Base-by-base conservation (phyloP, 306 rosid genomes). In the Parietaria judaica region DNA sequence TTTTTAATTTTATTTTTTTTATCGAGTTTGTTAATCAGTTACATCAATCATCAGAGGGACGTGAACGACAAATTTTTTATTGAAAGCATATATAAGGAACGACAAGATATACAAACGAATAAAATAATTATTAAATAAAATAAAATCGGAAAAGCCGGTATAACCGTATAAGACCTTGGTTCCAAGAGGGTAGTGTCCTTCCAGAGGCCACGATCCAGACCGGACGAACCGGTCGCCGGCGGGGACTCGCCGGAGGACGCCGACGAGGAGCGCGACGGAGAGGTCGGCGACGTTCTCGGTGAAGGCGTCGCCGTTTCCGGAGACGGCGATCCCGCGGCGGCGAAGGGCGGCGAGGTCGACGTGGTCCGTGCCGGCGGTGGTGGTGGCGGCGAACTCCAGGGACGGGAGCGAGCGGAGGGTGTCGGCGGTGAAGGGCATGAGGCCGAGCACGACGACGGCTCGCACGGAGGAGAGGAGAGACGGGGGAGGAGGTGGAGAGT, bases 241-340 rank as follows among this genome's bases (percentile, higher is more conserved):
- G 23, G 66, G 45, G 8, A 46, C 53, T 11, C 54, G 15, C 15
- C 54, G 44, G 6, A 17, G 56, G 6, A 69, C 47, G 36, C 23
- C 67, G 46, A 69, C 13, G 14, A 61, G 48, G 7, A 69, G 67
- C 4, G 67, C 62, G 14, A 69, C 62, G 16, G 67, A 67, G 7
- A 14, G 51, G 41, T 69, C 61, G 15, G 73, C 73, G 31, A 61
- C 67, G 39, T 69, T 44, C 54, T 69, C 67, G 7, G 62, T 13
- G 67, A n/a, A 69, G 0, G 56, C 61, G 12, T 45, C 14, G 7
- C 73, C 73, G 23, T 59, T 44, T 14, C 16, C n/a, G 39, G 73
- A 43, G 62, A 69, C 67, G 41, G 73, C 48, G 6, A 69, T 41
- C 11, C 73, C 61, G 41, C 73, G 45, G n/a, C 11, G 61, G 54